These are phyloP conservation scores for Mimosa pudica DNA, from an alignment of 306 rosid species.

Conservation along the genomic window DNA sequence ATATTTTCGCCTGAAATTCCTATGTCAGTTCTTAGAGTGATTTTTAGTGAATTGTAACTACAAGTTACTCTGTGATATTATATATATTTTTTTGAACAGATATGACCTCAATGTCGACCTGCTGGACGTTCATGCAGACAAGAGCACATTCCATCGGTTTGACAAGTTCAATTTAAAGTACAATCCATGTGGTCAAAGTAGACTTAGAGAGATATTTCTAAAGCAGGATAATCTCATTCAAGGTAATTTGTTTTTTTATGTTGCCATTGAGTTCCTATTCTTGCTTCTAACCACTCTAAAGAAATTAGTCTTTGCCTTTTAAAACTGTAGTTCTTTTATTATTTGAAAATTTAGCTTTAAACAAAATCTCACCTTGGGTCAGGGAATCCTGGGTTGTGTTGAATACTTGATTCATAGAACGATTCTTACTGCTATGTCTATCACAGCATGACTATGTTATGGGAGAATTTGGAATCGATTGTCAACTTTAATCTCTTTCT, in stretches of 20 bases:
- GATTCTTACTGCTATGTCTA: not conserved
- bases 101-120: slow-evolving; percentile 82
- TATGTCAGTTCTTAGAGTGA: not conserved
- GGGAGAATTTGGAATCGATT: not conserved
- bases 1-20: not conserved
- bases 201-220: slow-evolving; percentile 79
- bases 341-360: not conserved
- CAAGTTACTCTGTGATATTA: slow-evolving; percentile 19
- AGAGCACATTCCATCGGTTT: slow-evolving; percentile 82
- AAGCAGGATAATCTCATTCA: slow-evolving; percentile 82
- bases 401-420: not conserved
- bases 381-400: not conserved
- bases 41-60: not conserved
- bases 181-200: slow-evolving; percentile 85
- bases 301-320: slow-evolving; percentile 1
- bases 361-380: not conserved
- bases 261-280: slow-evolving; percentile 12
- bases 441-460: slow-evolving; percentile 7
- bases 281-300: slow-evolving; percentile 11
- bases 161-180: slow-evolving; percentile 85
- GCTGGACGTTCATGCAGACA: slow-evolving; percentile 87
- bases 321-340: slow-evolving; percentile 12
- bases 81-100: slow-evolving; percentile 43
- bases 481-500: slow-evolving; percentile 20
- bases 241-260: slow-evolving; percentile 47